phyloP scores from a whole-genome alignment of 371 early-diverging fungal genomes.

The Lichtheimia ramosa region DNA sequence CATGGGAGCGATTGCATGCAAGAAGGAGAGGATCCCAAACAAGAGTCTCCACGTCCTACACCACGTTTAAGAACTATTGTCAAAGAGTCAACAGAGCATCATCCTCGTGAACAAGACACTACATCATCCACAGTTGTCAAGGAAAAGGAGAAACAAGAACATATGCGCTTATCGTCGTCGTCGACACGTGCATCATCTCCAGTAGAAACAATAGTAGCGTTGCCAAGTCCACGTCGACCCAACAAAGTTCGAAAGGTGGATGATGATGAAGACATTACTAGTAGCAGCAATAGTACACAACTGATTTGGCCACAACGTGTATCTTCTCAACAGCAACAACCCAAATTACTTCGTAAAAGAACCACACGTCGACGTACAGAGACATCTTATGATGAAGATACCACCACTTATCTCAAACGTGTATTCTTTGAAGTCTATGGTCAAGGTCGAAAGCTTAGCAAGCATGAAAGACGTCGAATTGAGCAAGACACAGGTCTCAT shows the following conservation, averaged over 20 bases:
- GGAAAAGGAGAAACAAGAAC: too few relatives aligned
- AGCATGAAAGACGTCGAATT: slow-evolving; percentile 23
- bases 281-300: not conserved
- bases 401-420: slow-evolving; percentile 11
- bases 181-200: too few relatives aligned
- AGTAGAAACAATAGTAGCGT: too few relatives aligned
- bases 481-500: slow-evolving; percentile 30
- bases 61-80: too few relatives aligned
- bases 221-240: too few relatives aligned
- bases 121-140: slow-evolving; percentile 1
- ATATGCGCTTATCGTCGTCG: too few relatives aligned
- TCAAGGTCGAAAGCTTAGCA: slow-evolving; percentile 26
- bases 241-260: too few relatives aligned
- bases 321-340: not conserved
- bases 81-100: too few relatives aligned
- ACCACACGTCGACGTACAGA: slow-evolving; percentile 7
- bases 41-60: not conserved
- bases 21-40: not conserved
- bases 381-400: slow-evolving; percentile 11
- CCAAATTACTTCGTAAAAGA: not conserved
- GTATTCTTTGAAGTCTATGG: slow-evolving; percentile 13
- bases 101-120: too few relatives aligned
- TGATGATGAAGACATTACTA: not conserved
- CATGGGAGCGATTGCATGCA: slow-evolving; percentile 1
- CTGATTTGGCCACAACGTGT: not conserved